Conservation (phyloP, 495 filamentous ascomycete genomes). For the Cercophora scortea region DNA sequence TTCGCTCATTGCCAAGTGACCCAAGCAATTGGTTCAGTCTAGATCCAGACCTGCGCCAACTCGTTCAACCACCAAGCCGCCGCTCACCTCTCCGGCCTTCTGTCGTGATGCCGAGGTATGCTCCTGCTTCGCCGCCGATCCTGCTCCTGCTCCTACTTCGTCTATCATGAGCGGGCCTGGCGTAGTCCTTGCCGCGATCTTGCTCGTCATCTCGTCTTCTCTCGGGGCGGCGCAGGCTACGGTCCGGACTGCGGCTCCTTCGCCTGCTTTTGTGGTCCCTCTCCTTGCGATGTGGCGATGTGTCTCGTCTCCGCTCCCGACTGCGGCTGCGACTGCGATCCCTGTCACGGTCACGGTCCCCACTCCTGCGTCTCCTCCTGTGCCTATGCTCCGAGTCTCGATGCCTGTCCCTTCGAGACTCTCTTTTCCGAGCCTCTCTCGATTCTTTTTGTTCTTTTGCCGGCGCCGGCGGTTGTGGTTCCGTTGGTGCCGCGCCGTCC, state of each 20-base stretch:
- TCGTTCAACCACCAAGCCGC: no score
- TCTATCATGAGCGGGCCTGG: constrained; percentile 4
- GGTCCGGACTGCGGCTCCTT: constrained; percentile 23
- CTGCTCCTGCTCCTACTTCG: constrained; percentile 22
- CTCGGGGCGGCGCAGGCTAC: constrained; percentile 4
- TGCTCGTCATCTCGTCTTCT: constrained; percentile 6
- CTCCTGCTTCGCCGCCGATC: constrained; percentile 14
- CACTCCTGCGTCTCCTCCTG: constrained; percentile 27
- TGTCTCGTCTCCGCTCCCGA: constrained; percentile 17
- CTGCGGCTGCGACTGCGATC: constrained; percentile 23
- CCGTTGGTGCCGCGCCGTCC: no score
- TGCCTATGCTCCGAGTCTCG: constrained; percentile 27
- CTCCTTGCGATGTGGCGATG: constrained; percentile 3
- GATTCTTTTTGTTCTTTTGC: neutral
- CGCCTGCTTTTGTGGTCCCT: constrained; percentile 8
- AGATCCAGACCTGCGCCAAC: no score
- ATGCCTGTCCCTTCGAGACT: constrained; percentile 16
- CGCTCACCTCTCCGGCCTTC: neutral
- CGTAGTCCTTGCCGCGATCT: constrained; percentile 7
- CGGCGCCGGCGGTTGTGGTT: no score
- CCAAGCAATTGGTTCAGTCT: no score
- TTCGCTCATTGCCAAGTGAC: no score
- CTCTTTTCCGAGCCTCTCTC: constrained; percentile 4
- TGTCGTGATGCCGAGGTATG: neutral
- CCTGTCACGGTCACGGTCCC: constrained; percentile 13